Evolutionary conservation across 2,329 filamentous ascomycete genomes (phyloP).

Genomic region (Blumeria graminis): DNA sequence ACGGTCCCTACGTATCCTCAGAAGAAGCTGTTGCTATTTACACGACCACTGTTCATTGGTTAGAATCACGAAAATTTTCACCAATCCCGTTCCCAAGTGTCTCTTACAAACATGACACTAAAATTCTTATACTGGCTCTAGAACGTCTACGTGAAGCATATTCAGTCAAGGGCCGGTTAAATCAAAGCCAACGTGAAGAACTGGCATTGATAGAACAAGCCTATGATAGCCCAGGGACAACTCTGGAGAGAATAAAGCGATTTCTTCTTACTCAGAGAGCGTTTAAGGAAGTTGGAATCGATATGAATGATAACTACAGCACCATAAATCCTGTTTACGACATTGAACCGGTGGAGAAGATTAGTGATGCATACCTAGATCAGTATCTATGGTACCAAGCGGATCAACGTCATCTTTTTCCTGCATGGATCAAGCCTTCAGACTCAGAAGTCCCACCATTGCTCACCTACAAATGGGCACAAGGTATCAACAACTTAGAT

Average conservation of each 20-base stretch:
- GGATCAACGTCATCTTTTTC: slow-evolving; percentile 89
- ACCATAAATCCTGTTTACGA: slow-evolving; percentile 98
- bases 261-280: slow-evolving; percentile 91
- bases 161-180: slow-evolving; percentile 87
- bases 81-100: slow-evolving; percentile 97
- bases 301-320: slow-evolving; percentile 99
- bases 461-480: slow-evolving; percentile 94
- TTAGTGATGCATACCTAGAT: slow-evolving; percentile 93
- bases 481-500: slow-evolving; percentile 94
- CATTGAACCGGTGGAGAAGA: slow-evolving; percentile 97
- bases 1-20: slow-evolving; percentile 91
- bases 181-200: slow-evolving; percentile 94
- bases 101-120: slow-evolving; percentile 98
- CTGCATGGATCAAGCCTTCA: slow-evolving; percentile 96
- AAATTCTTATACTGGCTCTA: slow-evolving; percentile 86
- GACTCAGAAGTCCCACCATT: slow-evolving; percentile 92
- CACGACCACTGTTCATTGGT: slow-evolving; percentile 95
- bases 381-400: slow-evolving; percentile 99
- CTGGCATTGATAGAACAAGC: slow-evolving; percentile 92
- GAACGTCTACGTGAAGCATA: slow-evolving; percentile 88
- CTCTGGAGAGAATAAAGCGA: slow-evolving; percentile 84
- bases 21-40: slow-evolving; percentile 98
- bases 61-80: slow-evolving; percentile 94
- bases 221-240: slow-evolving; percentile 92
- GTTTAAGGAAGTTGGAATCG: slow-evolving; percentile 97